These are phyloP conservation scores for Cyclostephanos tholiformis DNA, from an alignment of 108 stramenopile genomes.

Conservation along the genomic window DNA sequence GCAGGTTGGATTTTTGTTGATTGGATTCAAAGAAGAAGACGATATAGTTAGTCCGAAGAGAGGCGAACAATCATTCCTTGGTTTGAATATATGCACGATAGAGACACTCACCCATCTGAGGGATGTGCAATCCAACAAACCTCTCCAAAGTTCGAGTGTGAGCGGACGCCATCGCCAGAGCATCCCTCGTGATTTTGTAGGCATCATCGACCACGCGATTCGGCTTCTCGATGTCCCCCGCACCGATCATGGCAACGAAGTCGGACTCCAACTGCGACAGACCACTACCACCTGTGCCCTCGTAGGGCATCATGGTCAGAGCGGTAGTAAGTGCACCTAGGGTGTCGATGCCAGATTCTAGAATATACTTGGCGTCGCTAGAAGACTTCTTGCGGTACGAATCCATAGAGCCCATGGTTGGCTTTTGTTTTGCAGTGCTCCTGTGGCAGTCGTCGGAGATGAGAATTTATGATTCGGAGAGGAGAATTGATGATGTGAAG, in stretches of 20 bases:
- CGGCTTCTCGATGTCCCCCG: slow-evolving; percentile 18
- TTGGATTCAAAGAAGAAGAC: too few species aligned
- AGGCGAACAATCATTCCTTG: too few species aligned
- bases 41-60: too few species aligned
- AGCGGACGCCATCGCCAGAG: slow-evolving; percentile 17
- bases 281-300: slow-evolving; percentile 10
- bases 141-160: slow-evolving; percentile 39
- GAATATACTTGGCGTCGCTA: slow-evolving; percentile 46
- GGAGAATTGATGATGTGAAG: too few species aligned
- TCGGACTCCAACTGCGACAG: slow-evolving; percentile 34
- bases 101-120: slow-evolving; percentile 50
- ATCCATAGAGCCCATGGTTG: slow-evolving; percentile 11
- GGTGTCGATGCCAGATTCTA: slow-evolving; percentile 31
- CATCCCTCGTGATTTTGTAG: slow-evolving; percentile 37
- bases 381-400: slow-evolving; percentile 32
- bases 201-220: slow-evolving; percentile 39
- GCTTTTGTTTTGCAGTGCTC: background rate
- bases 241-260: slow-evolving; percentile 29
- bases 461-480: too few species aligned
- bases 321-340: slow-evolving; percentile 31
- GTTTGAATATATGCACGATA: background rate
- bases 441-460: too few species aligned
- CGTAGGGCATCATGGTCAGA: slow-evolving; percentile 25
- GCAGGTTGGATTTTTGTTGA: too few species aligned
- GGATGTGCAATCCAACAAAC: slow-evolving; percentile 45